Evolutionary conservation across 768 basidiomycete species (phyloP), one percentile per base, ranked within the genome.

Genomic region (Vararia minispora): DNA sequence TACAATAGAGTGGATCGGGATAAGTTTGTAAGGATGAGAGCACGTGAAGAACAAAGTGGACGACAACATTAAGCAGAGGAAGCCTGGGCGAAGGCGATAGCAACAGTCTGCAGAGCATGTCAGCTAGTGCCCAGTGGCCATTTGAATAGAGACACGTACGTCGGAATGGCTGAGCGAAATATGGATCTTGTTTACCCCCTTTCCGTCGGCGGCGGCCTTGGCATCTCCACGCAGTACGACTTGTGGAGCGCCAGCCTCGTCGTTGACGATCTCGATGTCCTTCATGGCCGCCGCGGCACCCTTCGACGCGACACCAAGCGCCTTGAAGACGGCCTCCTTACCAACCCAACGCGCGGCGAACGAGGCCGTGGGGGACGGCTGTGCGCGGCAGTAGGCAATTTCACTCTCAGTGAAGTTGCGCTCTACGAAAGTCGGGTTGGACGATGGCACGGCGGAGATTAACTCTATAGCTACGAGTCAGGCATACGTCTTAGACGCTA

Each of bases 261-360:
- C 72, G 32, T 84, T 79, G 42, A 94, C 66, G 51, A 98, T 91
- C 60, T 98, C 95, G 43, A 99, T 98, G 47, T 98, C 92, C 61
- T 86, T 86, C 82, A 98, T 81, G n/a, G 82, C 69, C 13, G 95
- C 92, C 5, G 75, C 86, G 9, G 92, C 94, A 27, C 95, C 95
- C 60, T 88, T 84, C 3, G 87, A 90, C 14, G 79, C 63, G 30
- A 90, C 82, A 16, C 88, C 85, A 1, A 99, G 72, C 4, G 90
- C 85, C 65, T 98, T 98, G 79, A 98, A 97, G 38, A 84, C 77
- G 3, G 92, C 94, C 59, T 98, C 95, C 62, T 98, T 99, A 36
- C 89, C 94, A 21, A 75, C 86, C 94, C 95, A 99, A 40, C 92
- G 84, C 25, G 86, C 92, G 16, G 95, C 94, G 55, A 95, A 91